Conservation (phyloP, 352 stramenopile genomes). For the Pythium periplocum region DNA sequence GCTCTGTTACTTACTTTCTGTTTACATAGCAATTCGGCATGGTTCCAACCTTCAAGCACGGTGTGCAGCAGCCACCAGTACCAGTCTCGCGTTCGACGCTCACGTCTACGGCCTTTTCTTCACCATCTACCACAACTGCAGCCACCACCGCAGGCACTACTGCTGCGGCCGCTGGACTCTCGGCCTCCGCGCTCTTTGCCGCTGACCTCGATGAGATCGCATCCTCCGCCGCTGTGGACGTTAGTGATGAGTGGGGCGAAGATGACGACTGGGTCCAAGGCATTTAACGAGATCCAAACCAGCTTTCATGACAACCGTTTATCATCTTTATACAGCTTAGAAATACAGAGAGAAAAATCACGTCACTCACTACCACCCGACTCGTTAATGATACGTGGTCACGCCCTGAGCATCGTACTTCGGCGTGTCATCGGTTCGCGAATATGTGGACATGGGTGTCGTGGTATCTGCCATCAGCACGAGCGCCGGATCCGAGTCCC, state of each 20-base stretch:
- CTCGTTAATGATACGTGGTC: too few species aligned
- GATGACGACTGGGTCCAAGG: conserved; percentile 79
- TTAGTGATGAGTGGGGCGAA: conserved; percentile 53
- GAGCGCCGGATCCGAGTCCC: neutral
- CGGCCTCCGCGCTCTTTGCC: conserved; percentile 44
- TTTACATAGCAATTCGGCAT: conserved; percentile 76
- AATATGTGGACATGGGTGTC: neutral
- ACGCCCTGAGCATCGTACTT: too few species aligned
- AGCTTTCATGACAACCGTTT: conserved; percentile 3
- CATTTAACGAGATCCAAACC: conserved; percentile 25
- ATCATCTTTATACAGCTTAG: conserved; percentile 6
- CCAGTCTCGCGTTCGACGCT: conserved; percentile 12
- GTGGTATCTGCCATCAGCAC: neutral
- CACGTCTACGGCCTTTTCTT: conserved; percentile 5
- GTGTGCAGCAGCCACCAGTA: conserved; percentile 27
- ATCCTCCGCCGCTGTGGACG: conserved; percentile 16
- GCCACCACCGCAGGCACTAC: conserved; percentile 7
- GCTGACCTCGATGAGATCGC: conserved; percentile 65
- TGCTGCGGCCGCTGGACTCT: conserved; percentile 41
- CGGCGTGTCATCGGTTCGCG: neutral
- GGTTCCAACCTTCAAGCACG: conserved; percentile 74
- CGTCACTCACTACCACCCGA: too few species aligned
- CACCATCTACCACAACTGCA: conserved; percentile 18
- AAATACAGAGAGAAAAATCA: too few species aligned
- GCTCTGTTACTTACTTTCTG: conserved; percentile 9